phyloP scores from a whole-genome alignment of 176 grass and related monocot genomes.

The Musa itinerans region DNA sequence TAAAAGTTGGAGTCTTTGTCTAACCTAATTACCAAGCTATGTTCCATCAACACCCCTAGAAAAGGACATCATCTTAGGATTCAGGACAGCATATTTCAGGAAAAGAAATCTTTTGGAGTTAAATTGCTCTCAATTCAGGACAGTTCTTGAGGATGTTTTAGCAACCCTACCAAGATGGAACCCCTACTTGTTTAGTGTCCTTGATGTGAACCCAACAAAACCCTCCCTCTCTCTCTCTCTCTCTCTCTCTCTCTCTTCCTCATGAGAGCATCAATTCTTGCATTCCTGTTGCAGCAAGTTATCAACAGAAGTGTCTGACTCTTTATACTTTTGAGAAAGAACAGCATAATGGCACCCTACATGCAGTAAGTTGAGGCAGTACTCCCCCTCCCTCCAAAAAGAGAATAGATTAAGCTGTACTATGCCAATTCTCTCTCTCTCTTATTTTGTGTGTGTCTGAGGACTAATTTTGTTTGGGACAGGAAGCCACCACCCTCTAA shows the following conservation, averaged over 20 bases:
- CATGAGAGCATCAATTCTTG: background rate
- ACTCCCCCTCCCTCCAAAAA: background rate
- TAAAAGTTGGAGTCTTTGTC: too few relatives aligned
- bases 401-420: too few relatives aligned
- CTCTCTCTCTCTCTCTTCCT: background rate
- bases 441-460: background rate
- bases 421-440: conserved; percentile 4
- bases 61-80: too few relatives aligned
- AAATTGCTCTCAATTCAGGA: background rate
- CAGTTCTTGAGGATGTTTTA: background rate
- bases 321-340: background rate
- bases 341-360: background rate
- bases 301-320: background rate
- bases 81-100: background rate
- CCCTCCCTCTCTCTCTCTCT: background rate
- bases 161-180: background rate
- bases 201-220: background rate
- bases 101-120: background rate
- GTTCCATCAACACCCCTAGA: too few relatives aligned
- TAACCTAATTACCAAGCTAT: too few relatives aligned
- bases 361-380: background rate
- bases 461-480: background rate
- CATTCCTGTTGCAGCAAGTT: background rate
- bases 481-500: too few relatives aligned
- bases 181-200: background rate